Base-by-base conservation (phyloP, 2,329 filamentous ascomycete species). In the Chrysoporthe deuterocubensis region DNA sequence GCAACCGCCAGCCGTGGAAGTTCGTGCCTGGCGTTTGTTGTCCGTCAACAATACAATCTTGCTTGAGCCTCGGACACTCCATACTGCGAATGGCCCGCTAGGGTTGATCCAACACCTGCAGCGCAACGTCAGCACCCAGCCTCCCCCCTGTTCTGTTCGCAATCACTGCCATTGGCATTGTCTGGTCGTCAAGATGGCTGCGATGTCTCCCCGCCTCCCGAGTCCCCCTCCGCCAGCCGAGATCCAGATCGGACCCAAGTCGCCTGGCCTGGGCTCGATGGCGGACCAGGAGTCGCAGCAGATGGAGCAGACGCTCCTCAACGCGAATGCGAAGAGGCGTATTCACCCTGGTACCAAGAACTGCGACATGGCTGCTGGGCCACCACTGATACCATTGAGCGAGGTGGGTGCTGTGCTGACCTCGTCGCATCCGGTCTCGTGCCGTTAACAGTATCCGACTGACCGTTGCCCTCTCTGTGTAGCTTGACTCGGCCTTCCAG, bases 401-500 rank as follows among this genome's bases (percentile, higher is more conserved):
- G 92, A 97, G 84, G 94, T 96, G 78, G 71, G 86, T 78, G 50
- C n/a, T 32, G 40, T 60, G 44, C 34, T 43, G n/a, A 46, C 18
- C 21, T 44, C 16, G 43, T 62, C 43, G 42, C 42, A 14, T 18
- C 14, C 6, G 18, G 37, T 3, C 11, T 32, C 6, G 48, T 2
- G 21, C 44, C 32, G 9, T 37, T 13, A 26, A 43, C 8, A 43
- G 34, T 6, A 34, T 11, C 34, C 52, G 21, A 34, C 34, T 56
- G 46, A 37, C 64, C 48, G 18, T n/a, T 54, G n/a, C 34, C 52
- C 44, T 54, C 44, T 21, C 57, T 34, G 60, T 56, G 65, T 78
- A 97, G 92, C 93, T 99, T 73, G 94, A 99, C 77, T 98, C 95
- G 32, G 92, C 96, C 57, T 99, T 98, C 78, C 96, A 97, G 79